Evolutionary conservation across 2,329 filamentous ascomycete genomes (phyloP).

Genomic region (Lachnellula willkommii): DNA sequence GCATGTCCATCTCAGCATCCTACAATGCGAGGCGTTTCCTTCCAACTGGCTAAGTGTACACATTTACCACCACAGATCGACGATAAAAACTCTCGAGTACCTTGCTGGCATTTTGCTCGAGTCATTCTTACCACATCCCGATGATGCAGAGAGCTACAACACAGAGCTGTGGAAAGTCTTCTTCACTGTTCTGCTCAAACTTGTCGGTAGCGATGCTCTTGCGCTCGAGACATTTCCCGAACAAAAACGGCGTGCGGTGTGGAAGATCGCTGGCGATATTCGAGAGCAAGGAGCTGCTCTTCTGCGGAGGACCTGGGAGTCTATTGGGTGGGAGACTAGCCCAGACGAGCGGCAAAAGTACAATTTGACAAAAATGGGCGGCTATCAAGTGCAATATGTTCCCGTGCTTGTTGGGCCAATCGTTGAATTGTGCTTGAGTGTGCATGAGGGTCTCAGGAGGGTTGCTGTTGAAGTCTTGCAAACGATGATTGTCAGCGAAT

Average conservation of each 20-base stretch:
- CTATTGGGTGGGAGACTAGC: constrained; percentile 91
- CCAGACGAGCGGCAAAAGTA: constrained; percentile 73
- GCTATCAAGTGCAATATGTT: constrained; percentile 97
- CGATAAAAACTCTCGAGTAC: constrained; percentile 79
- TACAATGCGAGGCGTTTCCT: constrained; percentile 86
- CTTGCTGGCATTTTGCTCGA: constrained; percentile 75
- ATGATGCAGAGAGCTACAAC: constrained; percentile 77
- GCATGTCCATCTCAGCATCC: constrained; percentile 80
- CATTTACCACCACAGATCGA: constrained; percentile 87
- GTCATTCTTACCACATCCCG: constrained; percentile 77
- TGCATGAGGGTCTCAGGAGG: constrained; percentile 82
- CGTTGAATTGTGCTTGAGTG: constrained; percentile 88
- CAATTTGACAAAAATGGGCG: constrained; percentile 77
- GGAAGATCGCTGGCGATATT: constrained; percentile 98
- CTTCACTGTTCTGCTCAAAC: constrained; percentile 80
- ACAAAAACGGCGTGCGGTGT: constrained; percentile 91
- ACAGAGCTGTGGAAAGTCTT: constrained; percentile 92
- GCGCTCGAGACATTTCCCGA: constrained; percentile 95
- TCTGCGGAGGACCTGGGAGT: constrained; percentile 81
- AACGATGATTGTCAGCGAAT: constrained; percentile 98
- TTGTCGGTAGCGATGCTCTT: constrained; percentile 82
- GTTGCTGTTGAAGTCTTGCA: constrained; percentile 92
- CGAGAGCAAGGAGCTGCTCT: constrained; percentile 85
- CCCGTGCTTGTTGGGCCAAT: constrained; percentile 86
- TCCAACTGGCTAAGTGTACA: constrained; percentile 85